Evolutionary conservation across 2,329 filamentous ascomycete genomes (phyloP).

Genomic region (Colletotrichum godetiae): DNA sequence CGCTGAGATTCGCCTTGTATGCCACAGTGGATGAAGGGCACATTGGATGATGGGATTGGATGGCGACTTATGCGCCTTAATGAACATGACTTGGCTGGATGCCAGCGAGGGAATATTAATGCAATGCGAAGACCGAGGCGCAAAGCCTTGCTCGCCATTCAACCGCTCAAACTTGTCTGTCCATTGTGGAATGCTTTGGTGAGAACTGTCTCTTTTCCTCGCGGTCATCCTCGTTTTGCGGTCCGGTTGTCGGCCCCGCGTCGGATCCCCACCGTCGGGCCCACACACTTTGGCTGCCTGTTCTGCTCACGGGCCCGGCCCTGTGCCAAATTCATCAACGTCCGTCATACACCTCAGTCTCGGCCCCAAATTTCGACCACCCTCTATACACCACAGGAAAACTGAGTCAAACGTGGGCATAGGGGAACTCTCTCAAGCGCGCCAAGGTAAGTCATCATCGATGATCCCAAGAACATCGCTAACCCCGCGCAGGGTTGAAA

Average conservation of each 20-base stretch:
- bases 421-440: neutral
- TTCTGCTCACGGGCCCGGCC: constrained; percentile 11
- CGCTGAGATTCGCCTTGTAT: neutral
- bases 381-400: no score
- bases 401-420: neutral
- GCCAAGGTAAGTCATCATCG: neutral
- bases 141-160: neutral
- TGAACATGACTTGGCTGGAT: constrained; percentile 24
- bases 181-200: neutral
- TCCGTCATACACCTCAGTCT: neutral
- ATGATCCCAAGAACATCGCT: neutral
- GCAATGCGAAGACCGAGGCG: constrained; percentile 13
- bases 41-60: constrained; percentile 7
- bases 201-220: neutral
- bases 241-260: constrained; percentile 10
- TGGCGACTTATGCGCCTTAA: constrained; percentile 26
- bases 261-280: neutral
- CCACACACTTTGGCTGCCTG: neutral
- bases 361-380: neutral
- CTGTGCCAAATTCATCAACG: neutral
- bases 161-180: neutral
- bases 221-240: neutral
- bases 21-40: constrained; percentile 17
- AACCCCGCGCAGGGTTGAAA: neutral
- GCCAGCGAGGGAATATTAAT: neutral